Evolutionary conservation across 805 yeast genomes (phyloP), one percentile per base, ranked within the genome.

Genomic region (Saturnispora kantuleensis): DNA sequence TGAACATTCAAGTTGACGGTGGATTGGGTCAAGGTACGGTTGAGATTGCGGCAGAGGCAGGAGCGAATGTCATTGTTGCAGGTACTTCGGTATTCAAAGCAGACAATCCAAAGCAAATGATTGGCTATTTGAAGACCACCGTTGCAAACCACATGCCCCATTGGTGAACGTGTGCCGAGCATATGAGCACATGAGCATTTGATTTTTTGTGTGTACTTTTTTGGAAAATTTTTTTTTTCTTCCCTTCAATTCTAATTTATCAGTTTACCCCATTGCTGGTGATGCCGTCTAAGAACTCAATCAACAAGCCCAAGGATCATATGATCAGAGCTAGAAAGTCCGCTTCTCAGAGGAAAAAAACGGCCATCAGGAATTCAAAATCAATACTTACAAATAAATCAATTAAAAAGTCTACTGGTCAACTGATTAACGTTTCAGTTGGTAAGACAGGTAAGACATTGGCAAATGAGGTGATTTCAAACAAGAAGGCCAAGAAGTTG

Each of bases 21-120:
- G 98, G 98, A 0, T 69, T 93, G 48, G 94, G 94, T 47, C 79
- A 79, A 51, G 88, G 78, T 37, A 93, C 95, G 2, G 81, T 90
- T 39, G 83, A 79, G 44, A 73, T 70, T 15, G 97, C 97, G 35
- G 96, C 97, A n/a, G 73, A 76, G 44, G 97, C 97, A 10, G 98
- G 98, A 46, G 98, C 98, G 42, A 93, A 93, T 59, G 96, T 89
- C 39, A 88, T 93, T 58, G 98, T 93, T 39, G 97, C 98, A 3
- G 98, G 98, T 38, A 90, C 97, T 12, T 76, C 95, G 41, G 94
- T 90, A 12, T 93, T 89, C 69, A 79, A 80, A 47, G 95, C 97
- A 7, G 69, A 73, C 10, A 81, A 82, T 52, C 96, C 97, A 16
- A 68, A 67, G 10, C 83, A 77, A 52, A 83, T 87, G 53, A 89